These are phyloP conservation scores for Cetradonia linearis DNA, from an alignment of 495 filamentous ascomycete species.

Conservation along the genomic window DNA sequence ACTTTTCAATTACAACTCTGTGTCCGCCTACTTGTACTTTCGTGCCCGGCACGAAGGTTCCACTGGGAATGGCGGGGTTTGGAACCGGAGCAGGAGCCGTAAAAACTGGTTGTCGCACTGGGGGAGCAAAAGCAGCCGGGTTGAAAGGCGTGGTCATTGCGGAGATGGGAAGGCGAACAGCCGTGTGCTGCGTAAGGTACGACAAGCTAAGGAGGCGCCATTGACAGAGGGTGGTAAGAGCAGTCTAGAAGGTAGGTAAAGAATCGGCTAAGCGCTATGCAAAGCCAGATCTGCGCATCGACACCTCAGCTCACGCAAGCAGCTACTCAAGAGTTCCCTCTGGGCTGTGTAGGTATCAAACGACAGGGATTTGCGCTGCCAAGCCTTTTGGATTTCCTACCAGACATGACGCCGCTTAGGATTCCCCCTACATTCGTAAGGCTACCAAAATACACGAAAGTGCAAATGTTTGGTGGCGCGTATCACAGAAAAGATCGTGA, in stretches of 20 bases:
- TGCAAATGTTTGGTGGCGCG: not conserved
- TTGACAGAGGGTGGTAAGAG: not conserved
- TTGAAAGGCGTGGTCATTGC: slow-evolving; percentile 24
- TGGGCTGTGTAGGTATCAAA: slow-evolving; percentile 3
- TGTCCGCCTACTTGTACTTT: slow-evolving; percentile 93
- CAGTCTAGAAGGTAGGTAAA: not conserved
- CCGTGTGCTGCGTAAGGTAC: not conserved
- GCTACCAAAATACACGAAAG: not conserved
- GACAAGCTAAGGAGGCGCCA: slow-evolving; percentile 1
- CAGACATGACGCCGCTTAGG: not conserved
- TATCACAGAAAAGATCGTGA: not conserved
- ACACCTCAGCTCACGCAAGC: slow-evolving; percentile 9
- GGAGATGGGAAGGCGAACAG: slow-evolving; percentile 9
- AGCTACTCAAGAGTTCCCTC: not conserved
- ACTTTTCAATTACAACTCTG: slow-evolving; percentile 92
- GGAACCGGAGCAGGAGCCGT: slow-evolving; percentile 18
- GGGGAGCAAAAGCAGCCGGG: slow-evolving; percentile 18
- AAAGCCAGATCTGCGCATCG: slow-evolving; percentile 8
- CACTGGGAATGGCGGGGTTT: slow-evolving; percentile 55
- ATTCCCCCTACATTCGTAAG: not conserved
- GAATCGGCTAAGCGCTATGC: not conserved
- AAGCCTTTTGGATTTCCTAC: slow-evolving; percentile 2
- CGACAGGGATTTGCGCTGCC: slow-evolving; percentile 1
- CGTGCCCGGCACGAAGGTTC: slow-evolving; percentile 86
- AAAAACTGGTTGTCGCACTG: slow-evolving; percentile 19